Percentiles rank a stretch among this genome's conserved stretches.
phyloP scores from a whole-genome alignment of 108 stramenopile genomes.

The Skeletonema tropicum region DNA sequence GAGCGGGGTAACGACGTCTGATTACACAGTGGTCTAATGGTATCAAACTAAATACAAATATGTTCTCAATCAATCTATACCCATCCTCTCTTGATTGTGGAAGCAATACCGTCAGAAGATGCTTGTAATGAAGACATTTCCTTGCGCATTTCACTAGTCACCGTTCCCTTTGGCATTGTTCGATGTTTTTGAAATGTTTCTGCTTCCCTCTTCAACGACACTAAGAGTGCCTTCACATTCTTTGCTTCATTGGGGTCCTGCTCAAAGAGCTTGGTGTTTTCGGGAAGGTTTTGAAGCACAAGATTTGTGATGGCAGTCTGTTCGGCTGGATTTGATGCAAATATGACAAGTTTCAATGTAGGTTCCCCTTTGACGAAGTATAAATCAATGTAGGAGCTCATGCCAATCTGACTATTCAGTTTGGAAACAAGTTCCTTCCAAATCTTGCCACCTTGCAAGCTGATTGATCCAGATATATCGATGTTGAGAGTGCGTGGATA shows the following conservation, averaged over 20 bases:
- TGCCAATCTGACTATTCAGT: constrained; percentile 31
- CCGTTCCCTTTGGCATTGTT: neutral
- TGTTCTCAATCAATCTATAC: neutral
- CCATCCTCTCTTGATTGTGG: constrained; percentile 41
- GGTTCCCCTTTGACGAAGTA: constrained; percentile 38
- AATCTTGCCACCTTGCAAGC: constrained; percentile 9
- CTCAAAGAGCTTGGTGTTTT: constrained; percentile 34
- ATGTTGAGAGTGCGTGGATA: constrained; percentile 36
- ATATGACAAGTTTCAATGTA: constrained; percentile 37
- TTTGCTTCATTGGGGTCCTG: constrained; percentile 28
- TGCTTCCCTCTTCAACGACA: constrained; percentile 29
- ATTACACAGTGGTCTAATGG: no score
- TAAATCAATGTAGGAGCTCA: constrained; percentile 41
- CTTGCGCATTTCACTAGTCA: constrained; percentile 1
- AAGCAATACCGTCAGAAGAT: constrained; percentile 38
- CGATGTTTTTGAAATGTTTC: constrained; percentile 30
- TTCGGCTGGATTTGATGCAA: constrained; percentile 45
- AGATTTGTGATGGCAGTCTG: constrained; percentile 42
- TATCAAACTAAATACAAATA: no score
- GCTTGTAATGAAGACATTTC: constrained; percentile 32
- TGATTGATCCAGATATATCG: constrained; percentile 22
- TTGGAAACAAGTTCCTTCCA: constrained; percentile 39
- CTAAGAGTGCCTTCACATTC: constrained; percentile 23
- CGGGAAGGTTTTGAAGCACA: constrained; percentile 33
- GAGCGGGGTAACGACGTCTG: no score